Conservation (phyloP, 257 asterid genomes). For the Cynanchum wilfordii region DNA sequence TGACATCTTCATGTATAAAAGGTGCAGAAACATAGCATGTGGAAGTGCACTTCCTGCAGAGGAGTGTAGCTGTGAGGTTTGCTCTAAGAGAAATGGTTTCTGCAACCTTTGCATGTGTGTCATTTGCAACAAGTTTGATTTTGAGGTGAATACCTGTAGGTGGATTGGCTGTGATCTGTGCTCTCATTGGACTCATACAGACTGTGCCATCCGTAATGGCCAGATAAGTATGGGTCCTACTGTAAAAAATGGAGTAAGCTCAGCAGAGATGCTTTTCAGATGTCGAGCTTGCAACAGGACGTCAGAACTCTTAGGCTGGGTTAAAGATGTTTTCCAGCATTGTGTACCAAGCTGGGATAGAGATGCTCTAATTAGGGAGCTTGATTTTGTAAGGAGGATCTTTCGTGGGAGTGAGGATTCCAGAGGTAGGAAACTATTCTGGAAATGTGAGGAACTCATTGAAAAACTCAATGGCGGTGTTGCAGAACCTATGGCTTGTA, state of each 20-base stretch:
- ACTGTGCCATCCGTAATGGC: conserved; percentile 85
- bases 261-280: conserved; percentile 75
- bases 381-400: conserved; percentile 82
- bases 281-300: conserved; percentile 87
- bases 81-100: conserved; percentile 79
- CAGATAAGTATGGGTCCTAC: conserved; percentile 75
- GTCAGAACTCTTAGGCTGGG: conserved; percentile 94
- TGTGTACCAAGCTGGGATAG: conserved; percentile 95
- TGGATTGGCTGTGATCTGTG: conserved; percentile 95
- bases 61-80: conserved; percentile 75
- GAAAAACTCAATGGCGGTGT: conserved; percentile 66
- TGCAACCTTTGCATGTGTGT: conserved; percentile 98
- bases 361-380: conserved; percentile 76
- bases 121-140: conserved; percentile 86
- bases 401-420: conserved; percentile 80
- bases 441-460: conserved; percentile 85
- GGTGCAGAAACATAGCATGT: conserved; percentile 87
- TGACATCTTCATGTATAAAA: conserved; percentile 76
- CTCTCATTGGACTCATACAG: conserved; percentile 98
- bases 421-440: conserved; percentile 63
- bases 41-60: conserved; percentile 80
- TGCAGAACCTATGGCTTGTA: conserved; percentile 62
- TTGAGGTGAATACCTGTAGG: conserved; percentile 91
- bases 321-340: conserved; percentile 88
- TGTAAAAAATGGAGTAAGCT: conserved; percentile 55